Evolutionary conservation across 805 yeast species (phyloP).

Genomic region (Teunomyces kruisii): DNA sequence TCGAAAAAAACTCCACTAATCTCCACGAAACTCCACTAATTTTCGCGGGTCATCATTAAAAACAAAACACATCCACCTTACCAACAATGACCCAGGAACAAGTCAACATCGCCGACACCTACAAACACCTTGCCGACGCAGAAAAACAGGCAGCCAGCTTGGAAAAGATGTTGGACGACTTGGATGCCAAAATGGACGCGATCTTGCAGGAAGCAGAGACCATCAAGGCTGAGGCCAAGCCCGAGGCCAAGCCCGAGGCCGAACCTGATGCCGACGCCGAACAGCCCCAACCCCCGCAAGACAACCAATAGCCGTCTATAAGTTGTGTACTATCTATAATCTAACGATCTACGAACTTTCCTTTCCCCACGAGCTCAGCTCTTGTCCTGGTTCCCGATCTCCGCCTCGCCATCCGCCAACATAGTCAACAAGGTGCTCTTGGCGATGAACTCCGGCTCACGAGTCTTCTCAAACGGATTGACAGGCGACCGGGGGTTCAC

Average conservation of each 20-base stretch:
- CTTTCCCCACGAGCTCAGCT: too few relatives aligned
- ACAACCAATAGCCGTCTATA: not conserved
- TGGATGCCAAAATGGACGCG: constrained; percentile 64
- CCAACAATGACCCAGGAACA: constrained; percentile 30
- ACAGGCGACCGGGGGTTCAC: constrained; percentile 68
- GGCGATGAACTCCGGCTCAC: constrained; percentile 53
- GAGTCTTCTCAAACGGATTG: constrained; percentile 68
- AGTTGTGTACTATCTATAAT: not conserved
- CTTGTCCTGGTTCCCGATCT: too few relatives aligned
- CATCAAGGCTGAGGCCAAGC: constrained; percentile 7
- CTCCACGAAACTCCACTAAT: not conserved
- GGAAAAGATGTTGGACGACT: constrained; percentile 62
- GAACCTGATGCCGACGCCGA: too few relatives aligned
- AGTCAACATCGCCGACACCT: constrained; percentile 52
- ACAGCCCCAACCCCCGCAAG: not conserved
- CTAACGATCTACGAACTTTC: not conserved
- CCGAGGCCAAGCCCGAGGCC: too few relatives aligned
- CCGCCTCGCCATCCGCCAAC: constrained; percentile 3
- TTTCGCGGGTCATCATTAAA: not conserved
- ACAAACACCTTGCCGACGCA: constrained; percentile 63
- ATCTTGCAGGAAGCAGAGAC: constrained; percentile 50
- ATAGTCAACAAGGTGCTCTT: constrained; percentile 16
- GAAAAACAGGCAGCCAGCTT: constrained; percentile 60
- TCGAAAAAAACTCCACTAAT: not conserved
- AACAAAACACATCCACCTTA: too few relatives aligned